Conservation (phyloP, 1,284 basidiomycete genomes). For the Grifola frondosa region DNA sequence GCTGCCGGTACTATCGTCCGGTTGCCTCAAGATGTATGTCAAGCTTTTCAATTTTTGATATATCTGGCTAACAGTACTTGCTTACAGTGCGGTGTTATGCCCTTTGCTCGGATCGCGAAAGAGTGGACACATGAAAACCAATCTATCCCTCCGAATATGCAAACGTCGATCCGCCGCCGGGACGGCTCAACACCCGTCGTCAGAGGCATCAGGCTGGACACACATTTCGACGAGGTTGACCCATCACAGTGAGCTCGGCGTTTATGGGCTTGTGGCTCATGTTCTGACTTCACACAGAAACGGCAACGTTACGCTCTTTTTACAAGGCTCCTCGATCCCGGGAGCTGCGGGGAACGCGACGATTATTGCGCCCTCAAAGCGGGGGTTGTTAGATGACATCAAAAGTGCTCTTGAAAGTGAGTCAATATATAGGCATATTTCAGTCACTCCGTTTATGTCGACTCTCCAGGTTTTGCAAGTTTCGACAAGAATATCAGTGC, state of each 20-base stretch:
- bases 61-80: background rate
- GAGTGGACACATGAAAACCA: conserved; percentile 42
- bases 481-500: conserved; percentile 27
- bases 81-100: conserved; percentile 45
- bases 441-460: background rate
- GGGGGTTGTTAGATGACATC: conserved; percentile 10
- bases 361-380: conserved; percentile 21
- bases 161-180: conserved; percentile 33
- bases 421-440: background rate
- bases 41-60: background rate
- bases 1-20: conserved; percentile 50
- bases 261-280: background rate
- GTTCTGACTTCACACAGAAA: conserved; percentile 13
- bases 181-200: conserved; percentile 37
- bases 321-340: conserved; percentile 41
- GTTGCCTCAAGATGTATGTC: conserved; percentile 46
- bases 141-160: conserved; percentile 37
- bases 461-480: conserved; percentile 15
- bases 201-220: conserved; percentile 43
- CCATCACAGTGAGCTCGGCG: conserved; percentile 24
- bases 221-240: conserved; percentile 39
- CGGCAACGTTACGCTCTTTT: conserved; percentile 40
- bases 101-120: conserved; percentile 51
- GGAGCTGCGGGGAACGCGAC: conserved; percentile 37
- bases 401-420: conserved; percentile 11